Evolutionary conservation across 805 yeast genomes (phyloP).

Genomic region (Zygoascus biomembranicola): DNA sequence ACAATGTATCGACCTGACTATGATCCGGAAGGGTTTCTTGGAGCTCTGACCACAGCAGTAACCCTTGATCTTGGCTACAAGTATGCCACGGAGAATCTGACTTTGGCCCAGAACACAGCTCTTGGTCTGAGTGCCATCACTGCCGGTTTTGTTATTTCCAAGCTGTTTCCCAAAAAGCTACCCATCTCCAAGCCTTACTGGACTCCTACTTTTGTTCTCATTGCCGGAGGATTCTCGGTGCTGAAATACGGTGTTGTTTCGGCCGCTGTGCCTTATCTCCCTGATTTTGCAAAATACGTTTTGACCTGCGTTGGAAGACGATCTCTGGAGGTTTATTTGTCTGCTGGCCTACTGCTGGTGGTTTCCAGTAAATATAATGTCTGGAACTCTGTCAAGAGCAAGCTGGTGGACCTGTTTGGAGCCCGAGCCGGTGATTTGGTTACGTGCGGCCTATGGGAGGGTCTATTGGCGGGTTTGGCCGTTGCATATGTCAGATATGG

Average conservation of each 20-base stretch:
- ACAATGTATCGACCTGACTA: conserved; percentile 21
- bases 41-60: conserved; percentile 28
- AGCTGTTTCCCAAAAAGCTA: conserved; percentile 23
- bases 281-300: conserved; percentile 11
- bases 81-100: conserved; percentile 19
- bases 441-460: conserved; percentile 11
- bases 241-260: conserved; percentile 23
- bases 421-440: conserved; percentile 10
- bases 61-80: conserved; percentile 32
- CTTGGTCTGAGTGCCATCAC: conserved; percentile 23
- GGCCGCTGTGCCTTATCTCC: conserved; percentile 21
- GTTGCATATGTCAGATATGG: conserved; percentile 12
- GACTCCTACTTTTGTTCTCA: conserved; percentile 29
- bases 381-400: not conserved
- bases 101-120: conserved; percentile 18
- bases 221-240: conserved; percentile 27
- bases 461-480: conserved; percentile 15
- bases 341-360: conserved; percentile 7
- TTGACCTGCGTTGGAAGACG: conserved; percentile 24
- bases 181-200: conserved; percentile 33
- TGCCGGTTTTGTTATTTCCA: conserved; percentile 22
- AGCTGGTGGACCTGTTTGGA: not conserved
- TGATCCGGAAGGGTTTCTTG: conserved; percentile 34
- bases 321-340: conserved; percentile 27
- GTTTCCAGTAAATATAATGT: not conserved